These are phyloP conservation scores for Recurvomyces mirabilis DNA, from an alignment of 495 filamentous ascomycete genomes.

Conservation along the genomic window DNA sequence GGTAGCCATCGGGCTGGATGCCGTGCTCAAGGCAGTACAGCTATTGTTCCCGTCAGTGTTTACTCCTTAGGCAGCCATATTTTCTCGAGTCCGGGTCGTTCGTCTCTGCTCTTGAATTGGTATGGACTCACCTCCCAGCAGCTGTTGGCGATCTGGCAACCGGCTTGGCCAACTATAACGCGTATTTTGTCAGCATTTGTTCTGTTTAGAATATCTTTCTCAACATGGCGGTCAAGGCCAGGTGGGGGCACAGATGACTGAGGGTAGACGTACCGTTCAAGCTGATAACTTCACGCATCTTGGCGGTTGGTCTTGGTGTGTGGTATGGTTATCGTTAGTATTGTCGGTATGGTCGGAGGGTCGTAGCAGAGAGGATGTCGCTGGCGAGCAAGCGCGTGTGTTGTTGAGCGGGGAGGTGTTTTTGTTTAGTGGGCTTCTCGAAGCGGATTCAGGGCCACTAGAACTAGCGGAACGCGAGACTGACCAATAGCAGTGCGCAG, in stretches of 20 bases:
- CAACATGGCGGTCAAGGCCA: slow-evolving; percentile 27
- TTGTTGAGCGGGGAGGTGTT: slow-evolving; percentile 1
- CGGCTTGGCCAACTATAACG: slow-evolving; percentile 91
- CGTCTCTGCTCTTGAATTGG: neutral
- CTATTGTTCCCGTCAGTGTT: slow-evolving; percentile 37
- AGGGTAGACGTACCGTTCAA: slow-evolving; percentile 74
- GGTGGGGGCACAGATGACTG: no score
- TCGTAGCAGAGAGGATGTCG: neutral
- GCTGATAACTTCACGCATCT: slow-evolving; percentile 98
- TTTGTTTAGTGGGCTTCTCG: no score
- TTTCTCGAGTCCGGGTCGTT: neutral
- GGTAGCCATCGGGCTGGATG: slow-evolving; percentile 98
- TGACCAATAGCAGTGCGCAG: no score
- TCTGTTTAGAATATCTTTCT: neutral
- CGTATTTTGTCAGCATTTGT: slow-evolving; percentile 27
- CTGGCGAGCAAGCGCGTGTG: neutral
- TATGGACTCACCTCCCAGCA: slow-evolving; percentile 89
- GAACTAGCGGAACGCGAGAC: no score
- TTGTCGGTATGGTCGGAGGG: neutral
- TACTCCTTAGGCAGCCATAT: slow-evolving; percentile 9
- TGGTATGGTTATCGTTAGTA: slow-evolving; percentile 3
- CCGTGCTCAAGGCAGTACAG: slow-evolving; percentile 99
- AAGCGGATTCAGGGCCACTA: no score
- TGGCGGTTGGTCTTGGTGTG: slow-evolving; percentile 12
- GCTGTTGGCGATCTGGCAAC: slow-evolving; percentile 99